A percentile compares a stretch with the other conserved stretches of the same genome.
Evolutionary conservation across 164 flowering plant species (phyloP).

Genomic region (Santalum album): DNA sequence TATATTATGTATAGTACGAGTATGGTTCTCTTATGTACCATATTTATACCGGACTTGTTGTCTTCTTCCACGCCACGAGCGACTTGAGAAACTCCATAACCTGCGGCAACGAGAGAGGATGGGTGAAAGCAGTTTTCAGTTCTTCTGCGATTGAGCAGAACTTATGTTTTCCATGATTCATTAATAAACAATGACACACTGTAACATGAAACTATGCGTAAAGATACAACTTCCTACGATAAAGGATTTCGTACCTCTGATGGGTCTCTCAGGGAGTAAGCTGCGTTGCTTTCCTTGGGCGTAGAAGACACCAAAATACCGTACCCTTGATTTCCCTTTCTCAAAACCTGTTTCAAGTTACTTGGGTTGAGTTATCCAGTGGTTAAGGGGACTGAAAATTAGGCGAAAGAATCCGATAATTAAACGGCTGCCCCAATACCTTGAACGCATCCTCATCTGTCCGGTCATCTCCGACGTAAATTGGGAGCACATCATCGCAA

Average conservation of each 20-base stretch:
- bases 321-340: constrained; percentile 45
- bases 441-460: constrained; percentile 85
- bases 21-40: neutral
- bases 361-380: neutral
- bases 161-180: neutral
- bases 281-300: constrained; percentile 69
- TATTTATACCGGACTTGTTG: constrained; percentile 14
- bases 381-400: neutral
- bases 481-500: constrained; percentile 63
- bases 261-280: constrained; percentile 63
- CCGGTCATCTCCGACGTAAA: constrained; percentile 76
- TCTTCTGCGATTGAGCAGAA: constrained; percentile 23
- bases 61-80: constrained; percentile 49
- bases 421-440: constrained; percentile 18
- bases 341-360: constrained; percentile 30
- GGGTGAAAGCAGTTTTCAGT: too few species aligned
- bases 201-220: neutral
- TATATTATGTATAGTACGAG: neutral
- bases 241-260: constrained; percentile 38
- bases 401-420: neutral
- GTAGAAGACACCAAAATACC: constrained; percentile 66
- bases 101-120: constrained; percentile 17
- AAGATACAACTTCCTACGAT: neutral
- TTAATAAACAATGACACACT: neutral
- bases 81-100: constrained; percentile 70